Base-by-base conservation (phyloP, 2,329 filamentous ascomycete species). In the Dactylonectria macrodidyma region DNA sequence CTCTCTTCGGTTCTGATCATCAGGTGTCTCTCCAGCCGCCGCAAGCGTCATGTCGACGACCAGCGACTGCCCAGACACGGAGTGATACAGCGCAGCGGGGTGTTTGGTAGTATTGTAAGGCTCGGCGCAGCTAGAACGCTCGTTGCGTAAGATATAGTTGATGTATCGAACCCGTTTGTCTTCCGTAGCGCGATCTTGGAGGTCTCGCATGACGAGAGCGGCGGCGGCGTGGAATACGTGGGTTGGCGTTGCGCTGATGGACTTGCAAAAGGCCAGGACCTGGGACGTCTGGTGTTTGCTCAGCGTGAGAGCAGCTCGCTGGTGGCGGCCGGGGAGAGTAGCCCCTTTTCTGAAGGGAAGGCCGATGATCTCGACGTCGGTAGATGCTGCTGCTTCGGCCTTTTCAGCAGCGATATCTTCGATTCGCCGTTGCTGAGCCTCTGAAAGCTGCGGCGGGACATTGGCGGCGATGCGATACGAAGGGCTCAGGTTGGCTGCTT, bases 221-320 rank as follows among this genome's bases (percentile, higher is more conserved):
- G 78, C 74, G 4, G 79, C 77, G 2, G 80, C 75, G 36, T 82
- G 80, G 59, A 80, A 82, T 2, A 65, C 73, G 10, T 81, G 78
- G 0, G 79, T 81, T 1, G 76, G 73, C 0, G 78, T 81, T 0
- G 73, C 75, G 2, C 62, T 61, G 2, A 56, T 36, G 0, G 38
- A 9, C 22, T 76, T 77, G 14, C 71, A 75, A 0, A 76, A 71
- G 0, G n/a, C 2, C 0, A 76, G 5, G 0, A 81, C 62, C 3
- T 58, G 41, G 0, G 56, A 19, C 0, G 78, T 79, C 7, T 76
- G 51, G 0, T 70, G 50, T 1, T 36, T 16, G 1, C 69, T 60
- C 0, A 81, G 51, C 1, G 51, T 71, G 2, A 76, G 57, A 3
- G 73, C 69, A 14, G 74, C 47, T 1, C 79, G 74, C 26, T 78